A percentile compares a stretch with the other conserved stretches of the same genome.
Evolutionary conservation across 139 green algal species (phyloP).

Genomic region (Eudorina sp.): DNA sequence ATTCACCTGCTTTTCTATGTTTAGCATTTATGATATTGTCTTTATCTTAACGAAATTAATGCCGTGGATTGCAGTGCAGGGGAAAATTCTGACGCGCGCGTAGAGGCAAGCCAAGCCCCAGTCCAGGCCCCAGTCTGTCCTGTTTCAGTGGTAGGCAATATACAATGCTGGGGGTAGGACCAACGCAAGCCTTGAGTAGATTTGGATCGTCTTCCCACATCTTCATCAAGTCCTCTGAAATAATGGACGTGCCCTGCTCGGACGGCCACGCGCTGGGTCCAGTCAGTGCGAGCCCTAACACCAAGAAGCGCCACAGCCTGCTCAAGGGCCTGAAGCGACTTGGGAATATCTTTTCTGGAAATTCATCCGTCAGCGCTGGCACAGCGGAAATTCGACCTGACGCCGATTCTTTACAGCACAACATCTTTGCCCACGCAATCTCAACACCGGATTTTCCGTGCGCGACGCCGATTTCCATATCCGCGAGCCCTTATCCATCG

Average conservation of each 20-base stretch:
- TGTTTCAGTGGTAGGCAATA: neutral
- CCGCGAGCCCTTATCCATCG: neutral
- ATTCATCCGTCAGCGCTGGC: neutral
- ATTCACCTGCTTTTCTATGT: neutral
- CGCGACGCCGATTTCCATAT: neutral
- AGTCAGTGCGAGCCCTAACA: neutral
- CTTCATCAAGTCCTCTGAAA: neutral
- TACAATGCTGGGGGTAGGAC: slow-evolving; percentile 10
- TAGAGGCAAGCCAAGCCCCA: neutral
- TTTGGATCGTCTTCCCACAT: slow-evolving; percentile 1
- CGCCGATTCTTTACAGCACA: neutral
- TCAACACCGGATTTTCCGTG: neutral
- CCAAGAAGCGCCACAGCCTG: neutral
- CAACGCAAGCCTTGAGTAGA: neutral
- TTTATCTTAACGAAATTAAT: no score
- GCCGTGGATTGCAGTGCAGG: slow-evolving; percentile 4
- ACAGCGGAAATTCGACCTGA: neutral
- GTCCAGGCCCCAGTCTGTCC: slow-evolving; percentile 1
- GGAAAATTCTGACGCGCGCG: no score
- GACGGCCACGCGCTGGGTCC: neutral
- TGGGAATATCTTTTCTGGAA: neutral
- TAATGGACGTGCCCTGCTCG: neutral
- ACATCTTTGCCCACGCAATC: neutral
- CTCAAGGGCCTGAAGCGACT: slow-evolving; percentile 13
- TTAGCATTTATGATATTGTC: no score